These are phyloP conservation scores for Fusarium protoensiforme DNA, from an alignment of 2,329 filamentous ascomycete species.

Conservation along the genomic window DNA sequence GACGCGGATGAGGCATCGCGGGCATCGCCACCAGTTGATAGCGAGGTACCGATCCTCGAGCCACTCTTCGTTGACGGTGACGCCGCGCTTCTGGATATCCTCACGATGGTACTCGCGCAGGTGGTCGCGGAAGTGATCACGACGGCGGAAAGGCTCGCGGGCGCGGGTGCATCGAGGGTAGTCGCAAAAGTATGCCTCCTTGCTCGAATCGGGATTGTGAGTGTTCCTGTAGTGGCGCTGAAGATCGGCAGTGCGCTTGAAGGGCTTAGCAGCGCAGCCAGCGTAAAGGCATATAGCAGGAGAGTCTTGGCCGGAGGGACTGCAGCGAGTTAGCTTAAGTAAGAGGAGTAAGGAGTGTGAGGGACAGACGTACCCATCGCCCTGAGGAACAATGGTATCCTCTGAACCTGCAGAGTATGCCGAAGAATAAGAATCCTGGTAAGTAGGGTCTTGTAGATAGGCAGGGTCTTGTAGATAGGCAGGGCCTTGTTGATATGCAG, in stretches of 20 bases:
- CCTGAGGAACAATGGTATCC: constrained; percentile 10
- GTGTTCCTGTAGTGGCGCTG: constrained; percentile 63
- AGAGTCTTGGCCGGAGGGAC: constrained; percentile 43
- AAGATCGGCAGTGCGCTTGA: constrained; percentile 65
- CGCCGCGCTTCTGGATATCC: constrained; percentile 61
- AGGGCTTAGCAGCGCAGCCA: constrained; percentile 58
- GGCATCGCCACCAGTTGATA: constrained; percentile 64
- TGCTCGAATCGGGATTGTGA: constrained; percentile 56
- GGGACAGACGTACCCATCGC: constrained; percentile 26
- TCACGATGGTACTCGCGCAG: constrained; percentile 66
- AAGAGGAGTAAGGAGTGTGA: not conserved
- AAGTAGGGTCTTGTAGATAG: not conserved
- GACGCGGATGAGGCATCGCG: constrained; percentile 62
- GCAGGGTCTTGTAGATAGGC: constrained; percentile 17
- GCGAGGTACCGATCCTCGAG: constrained; percentile 52
- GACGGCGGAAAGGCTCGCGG: constrained; percentile 60
- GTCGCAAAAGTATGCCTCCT: constrained; percentile 62
- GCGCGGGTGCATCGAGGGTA: constrained; percentile 60
- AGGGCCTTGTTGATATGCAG: constrained; percentile 22
- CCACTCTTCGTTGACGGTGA: constrained; percentile 51
- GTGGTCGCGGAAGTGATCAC: constrained; percentile 69
- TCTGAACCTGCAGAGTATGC: not conserved
- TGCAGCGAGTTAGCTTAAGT: constrained; percentile 6
- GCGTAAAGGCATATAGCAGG: constrained; percentile 52
- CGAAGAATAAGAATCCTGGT: constrained; percentile 24